Evolutionary conservation across 768 basidiomycete genomes (phyloP).

Genomic region (Tulasnella sp.): DNA sequence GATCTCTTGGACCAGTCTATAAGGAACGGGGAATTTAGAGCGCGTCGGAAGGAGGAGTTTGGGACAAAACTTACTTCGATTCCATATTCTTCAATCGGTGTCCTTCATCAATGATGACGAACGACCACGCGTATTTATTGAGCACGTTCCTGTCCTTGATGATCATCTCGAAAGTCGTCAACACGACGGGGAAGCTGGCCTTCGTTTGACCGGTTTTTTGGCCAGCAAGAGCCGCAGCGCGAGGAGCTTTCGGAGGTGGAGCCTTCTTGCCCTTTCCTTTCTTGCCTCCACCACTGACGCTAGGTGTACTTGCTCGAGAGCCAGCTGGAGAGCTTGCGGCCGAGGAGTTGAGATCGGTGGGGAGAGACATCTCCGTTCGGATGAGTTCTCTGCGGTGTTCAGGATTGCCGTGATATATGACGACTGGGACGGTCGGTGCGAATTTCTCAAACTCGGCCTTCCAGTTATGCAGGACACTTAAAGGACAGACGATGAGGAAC

Average conservation of each 20-base stretch:
- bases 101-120: conserved; percentile 95
- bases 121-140: conserved; percentile 74
- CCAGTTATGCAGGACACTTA: conserved; percentile 95
- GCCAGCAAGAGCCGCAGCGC: not conserved
- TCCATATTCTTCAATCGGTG: conserved; percentile 95
- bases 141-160: conserved; percentile 77
- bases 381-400: conserved; percentile 57
- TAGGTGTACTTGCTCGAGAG: conserved; percentile 25
- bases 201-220: conserved; percentile 8
- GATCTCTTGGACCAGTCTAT: conserved; percentile 78
- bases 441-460: conserved; percentile 80
- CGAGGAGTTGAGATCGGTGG: conserved; percentile 36
- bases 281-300: conserved; percentile 11
- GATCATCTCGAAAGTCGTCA: conserved; percentile 93
- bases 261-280: conserved; percentile 6
- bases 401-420: conserved; percentile 88
- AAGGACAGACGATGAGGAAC: conserved; percentile 88
- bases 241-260: not conserved
- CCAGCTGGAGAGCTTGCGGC: conserved; percentile 23
- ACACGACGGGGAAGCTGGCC: conserved; percentile 42
- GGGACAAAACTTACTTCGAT: conserved; percentile 56
- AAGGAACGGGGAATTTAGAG: conserved; percentile 34
- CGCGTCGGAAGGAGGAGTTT: conserved; percentile 20
- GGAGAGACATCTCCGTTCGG: conserved; percentile 19
- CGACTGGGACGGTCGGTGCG: conserved; percentile 79